A percentile compares a stretch with the other conserved stretches of the same genome.
Conservation (phyloP, 116 monocot species). For the Cymodocea nodosa region DNA sequence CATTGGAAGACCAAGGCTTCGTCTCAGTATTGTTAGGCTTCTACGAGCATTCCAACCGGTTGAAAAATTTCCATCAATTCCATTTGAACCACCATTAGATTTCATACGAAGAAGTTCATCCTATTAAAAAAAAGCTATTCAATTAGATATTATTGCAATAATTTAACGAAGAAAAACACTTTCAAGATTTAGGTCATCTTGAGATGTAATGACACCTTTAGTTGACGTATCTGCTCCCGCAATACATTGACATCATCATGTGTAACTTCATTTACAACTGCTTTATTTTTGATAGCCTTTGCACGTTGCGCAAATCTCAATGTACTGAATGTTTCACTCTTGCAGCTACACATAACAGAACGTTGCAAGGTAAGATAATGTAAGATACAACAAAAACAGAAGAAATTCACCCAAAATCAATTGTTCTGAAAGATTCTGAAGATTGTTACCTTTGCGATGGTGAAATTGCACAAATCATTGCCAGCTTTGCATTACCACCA, state of each 20-base stretch:
- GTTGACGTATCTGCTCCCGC: constrained; percentile 76
- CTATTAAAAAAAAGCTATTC: constrained; percentile 18
- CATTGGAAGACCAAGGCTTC: constrained; percentile 54
- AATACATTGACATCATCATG: constrained; percentile 86
- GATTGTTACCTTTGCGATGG: constrained; percentile 58
- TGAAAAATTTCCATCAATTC: constrained; percentile 46
- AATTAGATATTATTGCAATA: background rate
- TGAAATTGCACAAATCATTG: constrained; percentile 95
- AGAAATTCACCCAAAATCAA: background rate
- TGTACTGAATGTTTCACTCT: constrained; percentile 81
- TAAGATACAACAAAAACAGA: background rate
- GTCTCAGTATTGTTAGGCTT: constrained; percentile 62
- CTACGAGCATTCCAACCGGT: constrained; percentile 77
- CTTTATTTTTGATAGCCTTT: constrained; percentile 84
- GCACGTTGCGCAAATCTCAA: constrained; percentile 92
- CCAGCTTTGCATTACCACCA: constrained; percentile 93
- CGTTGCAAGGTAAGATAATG: background rate
- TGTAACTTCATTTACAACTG: constrained; percentile 79
- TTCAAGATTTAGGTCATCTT: no score
- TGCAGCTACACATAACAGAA: constrained; percentile 46
- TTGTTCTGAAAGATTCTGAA: background rate
- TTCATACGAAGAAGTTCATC: constrained; percentile 89
- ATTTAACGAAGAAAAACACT: background rate
- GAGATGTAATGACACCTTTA: constrained; percentile 41
- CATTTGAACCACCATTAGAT: constrained; percentile 32